Evolutionary conservation across 352 stramenopile species (phyloP).

Genomic region (Phytophthora foliorum): DNA sequence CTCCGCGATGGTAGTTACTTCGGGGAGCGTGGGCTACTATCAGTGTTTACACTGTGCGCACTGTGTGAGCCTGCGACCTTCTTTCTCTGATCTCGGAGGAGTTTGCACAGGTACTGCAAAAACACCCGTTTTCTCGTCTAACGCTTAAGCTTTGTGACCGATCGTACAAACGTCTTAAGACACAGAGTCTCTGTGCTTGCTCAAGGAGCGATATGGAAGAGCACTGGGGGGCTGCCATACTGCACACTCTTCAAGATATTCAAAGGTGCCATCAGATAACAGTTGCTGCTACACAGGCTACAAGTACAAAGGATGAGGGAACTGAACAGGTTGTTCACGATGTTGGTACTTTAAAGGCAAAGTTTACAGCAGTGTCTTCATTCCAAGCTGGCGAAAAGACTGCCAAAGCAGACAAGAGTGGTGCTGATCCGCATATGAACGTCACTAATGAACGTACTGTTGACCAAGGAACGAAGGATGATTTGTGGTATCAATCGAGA

Average conservation of each 20-base stretch:
- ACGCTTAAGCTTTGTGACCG: constrained; percentile 29
- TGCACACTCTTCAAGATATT: constrained; percentile 21
- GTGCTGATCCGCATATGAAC: not conserved
- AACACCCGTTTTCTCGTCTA: constrained; percentile 27
- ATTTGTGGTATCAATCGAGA: not conserved
- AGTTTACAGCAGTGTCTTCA: not conserved
- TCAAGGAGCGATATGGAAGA: constrained; percentile 38
- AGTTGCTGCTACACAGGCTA: constrained; percentile 11
- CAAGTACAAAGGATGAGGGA: constrained; percentile 1
- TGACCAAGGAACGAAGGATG: not conserved
- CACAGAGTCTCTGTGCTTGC: constrained; percentile 1
- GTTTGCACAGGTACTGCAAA: constrained; percentile 49
- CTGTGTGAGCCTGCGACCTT: constrained; percentile 39
- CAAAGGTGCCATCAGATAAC: constrained; percentile 1
- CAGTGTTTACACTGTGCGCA: constrained; percentile 47
- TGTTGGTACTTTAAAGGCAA: not conserved
- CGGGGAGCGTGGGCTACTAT: constrained; percentile 64
- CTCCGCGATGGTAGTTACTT: constrained; percentile 61
- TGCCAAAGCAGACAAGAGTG: not conserved
- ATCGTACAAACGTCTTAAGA: constrained; percentile 24
- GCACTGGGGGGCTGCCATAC: constrained; percentile 30
- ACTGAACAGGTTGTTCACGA: not conserved
- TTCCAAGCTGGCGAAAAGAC: not conserved
- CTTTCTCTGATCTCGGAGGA: constrained; percentile 46
- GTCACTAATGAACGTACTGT: not conserved